Evolutionary conservation across 345 rosid species (phyloP).

Genomic region (Aquilaria malaccensis): DNA sequence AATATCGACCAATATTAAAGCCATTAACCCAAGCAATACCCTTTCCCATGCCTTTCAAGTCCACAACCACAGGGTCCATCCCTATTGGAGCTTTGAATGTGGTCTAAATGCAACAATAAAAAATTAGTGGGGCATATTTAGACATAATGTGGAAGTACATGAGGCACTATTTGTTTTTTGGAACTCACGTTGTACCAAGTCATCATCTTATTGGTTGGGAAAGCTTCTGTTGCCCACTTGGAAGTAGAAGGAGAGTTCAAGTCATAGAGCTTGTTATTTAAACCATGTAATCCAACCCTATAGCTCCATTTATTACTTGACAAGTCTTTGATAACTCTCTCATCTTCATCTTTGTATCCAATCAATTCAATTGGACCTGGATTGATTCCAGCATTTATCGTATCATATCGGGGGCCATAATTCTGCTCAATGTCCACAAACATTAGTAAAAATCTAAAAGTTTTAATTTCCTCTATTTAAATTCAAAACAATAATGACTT

Average conservation of each 20-base stretch:
- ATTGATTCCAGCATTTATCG: conserved; percentile 19
- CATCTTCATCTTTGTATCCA: conserved; percentile 24
- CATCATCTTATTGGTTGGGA: conserved; percentile 31
- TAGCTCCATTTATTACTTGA: conserved; percentile 46
- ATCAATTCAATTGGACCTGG: conserved; percentile 35
- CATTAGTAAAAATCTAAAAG: too few relatives aligned
- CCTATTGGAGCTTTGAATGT: conserved; percentile 42
- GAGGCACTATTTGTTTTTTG: too few relatives aligned
- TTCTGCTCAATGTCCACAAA: conserved; percentile 16
- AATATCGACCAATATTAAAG: conserved; percentile 42
- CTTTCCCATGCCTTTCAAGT: conserved; percentile 55
- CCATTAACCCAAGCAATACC: conserved; percentile 63
- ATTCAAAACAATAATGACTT: too few relatives aligned
- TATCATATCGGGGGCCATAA: conserved; percentile 39
- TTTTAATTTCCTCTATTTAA: too few relatives aligned
- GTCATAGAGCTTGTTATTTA: conserved; percentile 13
- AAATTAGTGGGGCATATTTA: too few relatives aligned
- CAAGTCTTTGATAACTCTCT: conserved; percentile 35
- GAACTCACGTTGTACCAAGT: conserved; percentile 55
- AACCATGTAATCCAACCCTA: conserved; percentile 42
- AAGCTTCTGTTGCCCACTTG: conserved; percentile 24
- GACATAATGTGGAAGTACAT: too few relatives aligned
- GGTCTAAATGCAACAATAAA: conserved; percentile 15
- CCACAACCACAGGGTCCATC: conserved; percentile 44
- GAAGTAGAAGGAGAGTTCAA: background rate